Conservation (phyloP, 805 yeast species). For the Myxozyma sirexii region DNA sequence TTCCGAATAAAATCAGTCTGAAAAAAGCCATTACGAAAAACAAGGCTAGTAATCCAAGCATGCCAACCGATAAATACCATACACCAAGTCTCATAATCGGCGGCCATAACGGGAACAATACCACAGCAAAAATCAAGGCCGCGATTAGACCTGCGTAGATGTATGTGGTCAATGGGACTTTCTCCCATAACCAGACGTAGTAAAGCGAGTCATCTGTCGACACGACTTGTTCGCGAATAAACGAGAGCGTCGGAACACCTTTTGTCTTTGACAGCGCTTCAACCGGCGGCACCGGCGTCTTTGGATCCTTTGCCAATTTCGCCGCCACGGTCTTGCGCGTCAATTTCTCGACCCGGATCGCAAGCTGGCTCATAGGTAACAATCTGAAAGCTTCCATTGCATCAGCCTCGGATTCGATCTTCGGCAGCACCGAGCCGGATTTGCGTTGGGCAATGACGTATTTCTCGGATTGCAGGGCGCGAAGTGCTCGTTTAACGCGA, state of each 20-base stretch:
- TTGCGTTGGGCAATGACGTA: slow-evolving; percentile 55
- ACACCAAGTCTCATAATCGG: slow-evolving; percentile 82
- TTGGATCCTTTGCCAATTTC: slow-evolving; percentile 20
- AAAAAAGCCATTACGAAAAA: slow-evolving; percentile 80
- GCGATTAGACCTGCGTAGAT: slow-evolving; percentile 67
- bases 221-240: slow-evolving; percentile 45
- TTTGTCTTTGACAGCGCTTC: slow-evolving; percentile 41
- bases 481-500: slow-evolving; percentile 74
- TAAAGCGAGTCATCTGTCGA: slow-evolving; percentile 52
- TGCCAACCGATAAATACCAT: slow-evolving; percentile 82
- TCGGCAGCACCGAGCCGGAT: slow-evolving; percentile 51
- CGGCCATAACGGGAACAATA: slow-evolving; percentile 96
- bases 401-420: slow-evolving; percentile 53
- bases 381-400: slow-evolving; percentile 66
- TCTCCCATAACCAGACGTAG: slow-evolving; percentile 80
- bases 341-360: slow-evolving; percentile 65
- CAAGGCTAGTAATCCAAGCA: slow-evolving; percentile 69
- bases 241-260: slow-evolving; percentile 50
- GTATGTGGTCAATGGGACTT: slow-evolving; percentile 66
- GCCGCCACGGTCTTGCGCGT: slow-evolving; percentile 56
- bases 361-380: slow-evolving; percentile 71
- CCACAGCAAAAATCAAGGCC: slow-evolving; percentile 61
- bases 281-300: slow-evolving; percentile 25
- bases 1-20: slow-evolving; percentile 67
- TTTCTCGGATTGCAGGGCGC: slow-evolving; percentile 76